phyloP scores from a whole-genome alignment of 345 rosid genomes.

The Acer campestre region DNA sequence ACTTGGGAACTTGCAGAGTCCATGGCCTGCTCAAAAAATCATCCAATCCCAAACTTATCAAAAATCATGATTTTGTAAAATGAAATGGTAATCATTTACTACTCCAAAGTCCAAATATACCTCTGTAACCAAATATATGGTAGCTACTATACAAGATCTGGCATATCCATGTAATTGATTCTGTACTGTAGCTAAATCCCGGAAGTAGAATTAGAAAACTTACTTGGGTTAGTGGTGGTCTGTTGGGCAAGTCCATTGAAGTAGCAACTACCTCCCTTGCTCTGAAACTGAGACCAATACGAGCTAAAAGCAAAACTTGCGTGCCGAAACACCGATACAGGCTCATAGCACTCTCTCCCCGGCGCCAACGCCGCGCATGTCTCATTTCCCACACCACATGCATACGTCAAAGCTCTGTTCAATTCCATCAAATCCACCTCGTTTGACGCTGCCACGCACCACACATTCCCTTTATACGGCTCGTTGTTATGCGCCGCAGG shows the following conservation, averaged over 20 bases:
- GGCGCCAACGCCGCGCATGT: slow-evolving; percentile 60
- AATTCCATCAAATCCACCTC: slow-evolving; percentile 43
- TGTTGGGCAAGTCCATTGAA: slow-evolving; percentile 70
- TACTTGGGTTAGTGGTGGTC: slow-evolving; percentile 70
- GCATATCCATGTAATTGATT: too few species aligned
- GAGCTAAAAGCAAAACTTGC: slow-evolving; percentile 85
- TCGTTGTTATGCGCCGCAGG: slow-evolving; percentile 48
- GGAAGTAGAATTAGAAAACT: slow-evolving; percentile 21
- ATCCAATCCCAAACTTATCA: neutral
- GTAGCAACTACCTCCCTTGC: slow-evolving; percentile 61
- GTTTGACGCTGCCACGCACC: slow-evolving; percentile 59
- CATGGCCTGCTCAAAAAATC: slow-evolving; percentile 34
- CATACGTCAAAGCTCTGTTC: slow-evolving; percentile 38
- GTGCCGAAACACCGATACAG: slow-evolving; percentile 50
- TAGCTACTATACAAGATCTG: too few species aligned
- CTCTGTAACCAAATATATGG: too few species aligned
- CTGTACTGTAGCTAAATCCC: too few species aligned
- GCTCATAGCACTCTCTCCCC: slow-evolving; percentile 62
- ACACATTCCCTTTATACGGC: slow-evolving; percentile 57
- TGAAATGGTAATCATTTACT: neutral
- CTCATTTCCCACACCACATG: slow-evolving; percentile 49
- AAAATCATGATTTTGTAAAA: too few species aligned
- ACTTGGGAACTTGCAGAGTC: slow-evolving; percentile 50
- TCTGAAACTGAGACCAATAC: slow-evolving; percentile 63
- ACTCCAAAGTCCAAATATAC: too few species aligned